A percentile compares a stretch with the other conserved stretches of the same genome.
Conservation (phyloP, 768 basidiomycete genomes). For the Suillus lakei region DNA sequence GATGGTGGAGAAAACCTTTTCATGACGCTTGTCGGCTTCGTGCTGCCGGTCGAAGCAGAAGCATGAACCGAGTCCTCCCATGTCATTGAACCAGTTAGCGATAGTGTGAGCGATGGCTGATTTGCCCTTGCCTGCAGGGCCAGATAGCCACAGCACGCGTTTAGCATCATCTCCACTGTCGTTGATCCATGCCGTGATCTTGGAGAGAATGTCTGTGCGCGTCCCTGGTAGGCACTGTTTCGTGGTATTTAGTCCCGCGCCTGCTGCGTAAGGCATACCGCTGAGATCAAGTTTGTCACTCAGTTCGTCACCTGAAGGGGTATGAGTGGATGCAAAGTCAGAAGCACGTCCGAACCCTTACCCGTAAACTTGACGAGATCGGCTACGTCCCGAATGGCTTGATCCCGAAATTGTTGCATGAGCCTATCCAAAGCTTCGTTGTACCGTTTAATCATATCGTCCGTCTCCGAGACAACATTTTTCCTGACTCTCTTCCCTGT, state of each 20-base stretch:
- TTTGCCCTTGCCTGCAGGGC: slow-evolving; percentile 31
- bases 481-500: slow-evolving; percentile 4
- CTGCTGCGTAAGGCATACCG: slow-evolving; percentile 5
- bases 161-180: background rate
- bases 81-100: slow-evolving; percentile 14
- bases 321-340: background rate
- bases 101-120: slow-evolving; percentile 30
- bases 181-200: slow-evolving; percentile 22
- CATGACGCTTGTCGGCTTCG: slow-evolving; percentile 6
- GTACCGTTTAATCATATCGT: background rate
- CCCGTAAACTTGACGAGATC: background rate
- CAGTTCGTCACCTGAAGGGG: background rate
- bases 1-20: slow-evolving; percentile 35
- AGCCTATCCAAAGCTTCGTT: background rate
- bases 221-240: slow-evolving; percentile 22
- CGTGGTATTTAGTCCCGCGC: slow-evolving; percentile 1
- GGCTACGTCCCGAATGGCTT: background rate
- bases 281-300: slow-evolving; percentile 2
- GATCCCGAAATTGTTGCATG: slow-evolving; percentile 7
- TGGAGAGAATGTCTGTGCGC: slow-evolving; percentile 14
- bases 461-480: background rate
- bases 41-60: slow-evolving; percentile 20
- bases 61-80: slow-evolving; percentile 22
- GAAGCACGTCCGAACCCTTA: background rate
- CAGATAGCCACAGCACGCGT: slow-evolving; percentile 19